Conservation (phyloP, 140 eudicot species). For the Senecio squalidus region DNA sequence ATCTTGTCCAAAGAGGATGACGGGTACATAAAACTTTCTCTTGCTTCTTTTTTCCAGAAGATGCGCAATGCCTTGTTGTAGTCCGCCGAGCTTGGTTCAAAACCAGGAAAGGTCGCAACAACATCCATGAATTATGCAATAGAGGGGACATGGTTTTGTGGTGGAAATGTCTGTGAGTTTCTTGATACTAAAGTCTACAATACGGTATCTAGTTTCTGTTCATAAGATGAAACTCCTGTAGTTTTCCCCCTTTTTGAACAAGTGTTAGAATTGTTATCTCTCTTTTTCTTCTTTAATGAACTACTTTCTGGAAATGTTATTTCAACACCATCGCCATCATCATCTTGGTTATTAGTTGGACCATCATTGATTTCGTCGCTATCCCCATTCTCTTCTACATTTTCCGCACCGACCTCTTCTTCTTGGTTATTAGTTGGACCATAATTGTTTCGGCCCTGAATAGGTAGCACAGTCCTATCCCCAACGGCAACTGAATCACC, state of each 20-base stretch:
- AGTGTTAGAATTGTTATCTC: background rate
- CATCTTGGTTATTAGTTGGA: no score
- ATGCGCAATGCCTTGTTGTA: background rate
- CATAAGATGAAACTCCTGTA: background rate
- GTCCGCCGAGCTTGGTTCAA: background rate
- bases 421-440: background rate
- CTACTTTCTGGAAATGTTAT: slow-evolving; percentile 9
- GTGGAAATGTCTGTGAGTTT: background rate
- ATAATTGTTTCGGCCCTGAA: background rate
- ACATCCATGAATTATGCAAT: no score
- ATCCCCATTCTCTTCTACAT: background rate
- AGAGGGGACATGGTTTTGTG: no score
- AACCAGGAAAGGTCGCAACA: no score
- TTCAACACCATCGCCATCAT: slow-evolving; percentile 1
- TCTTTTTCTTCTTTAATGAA: background rate
- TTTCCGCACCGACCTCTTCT: background rate
- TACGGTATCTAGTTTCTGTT: background rate
- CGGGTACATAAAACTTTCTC: slow-evolving; percentile 2
- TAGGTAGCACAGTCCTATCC: background rate
- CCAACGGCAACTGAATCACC: background rate
- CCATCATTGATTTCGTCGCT: background rate
- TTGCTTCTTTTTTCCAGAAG: background rate
- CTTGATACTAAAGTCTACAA: background rate
- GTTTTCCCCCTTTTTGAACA: background rate
- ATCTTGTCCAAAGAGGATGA: background rate